Base-by-base conservation (phyloP, 257 asterid genomes). In the Solanum paucissectum region DNA sequence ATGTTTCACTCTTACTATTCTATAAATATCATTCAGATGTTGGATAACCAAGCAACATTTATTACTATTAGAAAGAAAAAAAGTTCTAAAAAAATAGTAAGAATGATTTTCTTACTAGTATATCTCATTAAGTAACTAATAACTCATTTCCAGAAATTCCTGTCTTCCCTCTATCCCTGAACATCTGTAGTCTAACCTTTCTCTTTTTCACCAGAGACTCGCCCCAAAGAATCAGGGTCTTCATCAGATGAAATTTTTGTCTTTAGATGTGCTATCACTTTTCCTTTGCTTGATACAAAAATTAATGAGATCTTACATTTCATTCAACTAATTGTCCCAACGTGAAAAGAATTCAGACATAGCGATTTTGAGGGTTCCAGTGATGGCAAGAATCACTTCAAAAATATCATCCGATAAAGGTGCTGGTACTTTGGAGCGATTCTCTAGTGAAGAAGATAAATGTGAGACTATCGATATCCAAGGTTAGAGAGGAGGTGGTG, bases 311-410 rank as follows among this genome's bases (percentile, higher is more conserved):
- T 55, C n/a, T 55, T 55, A 4, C n/a, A 55, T 55, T 55, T 55
- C 18, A 20, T 20, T 55, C 64, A 55, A 6, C 9, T 18, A 18
- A 18, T 55, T 18, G 25, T 55, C 64, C 64, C 64, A 55, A 55
- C n/a, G 18, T 18, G 83, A 49, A 27, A 91, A 91, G 85, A 88
- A 88, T 16, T 12, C 85, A 10, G 88, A 88, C 33, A 89, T 44
- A 44, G 46, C 86, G 8, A 69, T 87, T 9, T 89, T 90, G 58
- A 81, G 92, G 83, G 86, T 90, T 79, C 87, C 92, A 33, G 58
- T 83, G 62, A 86, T 91, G 90, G 88, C 93, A 60, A 21, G 89
- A 25, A 73, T 89, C 90, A 79, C 90, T 5, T 88, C 89, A 4
- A 91, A 84, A 34, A 37, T 90, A 6, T 73, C 90, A 46, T 40